Percentiles rank a stretch among this genome's conserved stretches.
phyloP scores from a whole-genome alignment of 2,329 filamentous ascomycete genomes.

The Penicillium paneum region DNA sequence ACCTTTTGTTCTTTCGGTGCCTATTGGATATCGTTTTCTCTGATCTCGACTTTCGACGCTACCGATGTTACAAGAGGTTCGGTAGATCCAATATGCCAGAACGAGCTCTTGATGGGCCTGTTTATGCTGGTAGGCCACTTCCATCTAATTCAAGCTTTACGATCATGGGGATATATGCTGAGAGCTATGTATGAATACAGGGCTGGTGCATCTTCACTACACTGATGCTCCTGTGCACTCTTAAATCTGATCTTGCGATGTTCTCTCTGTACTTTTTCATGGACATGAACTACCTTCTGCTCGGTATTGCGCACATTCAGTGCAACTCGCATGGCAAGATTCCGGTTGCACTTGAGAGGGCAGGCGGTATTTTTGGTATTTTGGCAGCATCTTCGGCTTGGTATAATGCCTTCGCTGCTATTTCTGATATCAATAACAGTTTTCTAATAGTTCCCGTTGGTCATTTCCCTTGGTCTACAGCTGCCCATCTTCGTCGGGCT shows the following conservation, averaged over 20 bases:
- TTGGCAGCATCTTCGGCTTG: conserved; percentile 19
- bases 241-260: conserved; percentile 20
- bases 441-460: conserved; percentile 21
- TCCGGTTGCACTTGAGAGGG: conserved; percentile 7
- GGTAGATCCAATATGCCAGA: background rate
- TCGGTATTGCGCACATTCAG: conserved; percentile 19
- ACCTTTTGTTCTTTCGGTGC: conserved; percentile 22
- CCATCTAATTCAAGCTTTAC: background rate
- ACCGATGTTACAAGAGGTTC: background rate
- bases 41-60: conserved; percentile 14
- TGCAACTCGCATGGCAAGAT: conserved; percentile 6
- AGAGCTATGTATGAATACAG: background rate
- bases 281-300: conserved; percentile 23
- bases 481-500: conserved; percentile 5
- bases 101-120: conserved; percentile 17
- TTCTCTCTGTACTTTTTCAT: conserved; percentile 23
- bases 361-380: conserved; percentile 17
- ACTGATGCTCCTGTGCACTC: conserved; percentile 20
- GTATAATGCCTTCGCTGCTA: conserved; percentile 22
- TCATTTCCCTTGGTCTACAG: conserved; percentile 22
- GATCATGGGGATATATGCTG: background rate
- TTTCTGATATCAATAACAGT: conserved; percentile 15
- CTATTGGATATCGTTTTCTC: conserved; percentile 19
- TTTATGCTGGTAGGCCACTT: conserved; percentile 18
- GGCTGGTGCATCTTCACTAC: conserved; percentile 26